Evolutionary conservation across 768 basidiomycete genomes (phyloP).

Genomic region (Leccinum boreale): DNA sequence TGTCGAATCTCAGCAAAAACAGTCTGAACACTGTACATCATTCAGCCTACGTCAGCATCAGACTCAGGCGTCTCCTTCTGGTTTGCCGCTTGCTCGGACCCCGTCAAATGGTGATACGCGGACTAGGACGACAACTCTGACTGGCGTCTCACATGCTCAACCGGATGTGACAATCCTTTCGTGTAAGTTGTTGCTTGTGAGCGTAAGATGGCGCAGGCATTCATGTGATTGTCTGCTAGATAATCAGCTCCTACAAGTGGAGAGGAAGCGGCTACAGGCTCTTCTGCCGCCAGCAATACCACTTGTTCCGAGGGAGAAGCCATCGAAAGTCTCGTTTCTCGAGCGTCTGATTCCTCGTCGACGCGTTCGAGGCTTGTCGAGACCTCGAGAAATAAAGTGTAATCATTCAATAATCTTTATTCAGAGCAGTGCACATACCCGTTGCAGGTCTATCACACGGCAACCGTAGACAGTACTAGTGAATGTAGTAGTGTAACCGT

Average conservation of each 20-base stretch:
- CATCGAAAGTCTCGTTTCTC: conserved; percentile 1
- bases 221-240: conserved; percentile 5
- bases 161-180: neutral
- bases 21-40: neutral
- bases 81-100: neutral
- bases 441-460: conserved; percentile 8
- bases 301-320: neutral
- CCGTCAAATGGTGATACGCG: neutral
- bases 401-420: neutral
- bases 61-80: neutral
- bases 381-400: neutral
- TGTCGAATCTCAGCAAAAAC: neutral
- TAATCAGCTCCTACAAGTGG: neutral
- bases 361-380: neutral
- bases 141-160: neutral
- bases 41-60: neutral
- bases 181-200: conserved; percentile 2
- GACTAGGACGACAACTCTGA: neutral
- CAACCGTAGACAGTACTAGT: conserved; percentile 2
- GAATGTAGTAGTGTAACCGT: conserved; percentile 5
- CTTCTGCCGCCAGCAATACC: neutral
- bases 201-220: neutral
- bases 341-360: conserved; percentile 14
- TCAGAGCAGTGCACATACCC: conserved; percentile 3
- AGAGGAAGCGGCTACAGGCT: neutral